Evolutionary conservation across 2,329 filamentous ascomycete genomes (phyloP).

Genomic region (Clonostachys rhizophaga): DNA sequence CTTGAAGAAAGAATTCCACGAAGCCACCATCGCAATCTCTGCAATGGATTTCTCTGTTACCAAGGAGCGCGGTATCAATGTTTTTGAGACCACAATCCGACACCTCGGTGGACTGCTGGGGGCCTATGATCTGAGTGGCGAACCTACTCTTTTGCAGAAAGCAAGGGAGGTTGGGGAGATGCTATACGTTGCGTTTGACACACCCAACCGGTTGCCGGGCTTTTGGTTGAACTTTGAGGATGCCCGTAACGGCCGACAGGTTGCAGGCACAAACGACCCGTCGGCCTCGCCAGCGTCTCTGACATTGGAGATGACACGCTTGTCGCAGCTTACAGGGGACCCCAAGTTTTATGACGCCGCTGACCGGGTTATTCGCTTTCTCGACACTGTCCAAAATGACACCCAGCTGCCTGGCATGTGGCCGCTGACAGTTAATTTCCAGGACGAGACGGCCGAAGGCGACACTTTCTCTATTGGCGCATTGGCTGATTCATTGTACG

Average conservation of each 20-base stretch:
- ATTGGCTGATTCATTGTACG: conserved; percentile 53
- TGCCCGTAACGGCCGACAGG: conserved; percentile 35
- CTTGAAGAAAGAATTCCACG: conserved; percentile 48
- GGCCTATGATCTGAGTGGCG: conserved; percentile 42
- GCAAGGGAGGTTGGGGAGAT: conserved; percentile 45
- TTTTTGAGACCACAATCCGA: conserved; percentile 51
- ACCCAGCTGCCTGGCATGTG: conserved; percentile 59
- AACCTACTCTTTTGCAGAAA: conserved; percentile 36
- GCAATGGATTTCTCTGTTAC: conserved; percentile 45
- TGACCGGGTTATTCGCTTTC: conserved; percentile 48
- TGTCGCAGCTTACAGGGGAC: conserved; percentile 58
- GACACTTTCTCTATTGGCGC: conserved; percentile 51
- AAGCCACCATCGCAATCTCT: conserved; percentile 42
- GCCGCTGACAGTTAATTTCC: conserved; percentile 51
- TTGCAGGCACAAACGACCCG: conserved; percentile 28
- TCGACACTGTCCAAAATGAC: conserved; percentile 45
- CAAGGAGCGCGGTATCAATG: conserved; percentile 29
- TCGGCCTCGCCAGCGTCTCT: conserved; percentile 44
- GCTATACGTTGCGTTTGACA: conserved; percentile 49
- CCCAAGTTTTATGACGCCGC: conserved; percentile 58
- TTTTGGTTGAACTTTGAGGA: conserved; percentile 28
- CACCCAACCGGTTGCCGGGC: conserved; percentile 40
- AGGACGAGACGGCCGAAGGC: conserved; percentile 35
- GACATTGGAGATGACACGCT: conserved; percentile 56
- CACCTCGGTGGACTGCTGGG: conserved; percentile 45